Evolutionary conservation across 176 grass and related monocot species (phyloP).

Genomic region (Elymus sibiricus): DNA sequence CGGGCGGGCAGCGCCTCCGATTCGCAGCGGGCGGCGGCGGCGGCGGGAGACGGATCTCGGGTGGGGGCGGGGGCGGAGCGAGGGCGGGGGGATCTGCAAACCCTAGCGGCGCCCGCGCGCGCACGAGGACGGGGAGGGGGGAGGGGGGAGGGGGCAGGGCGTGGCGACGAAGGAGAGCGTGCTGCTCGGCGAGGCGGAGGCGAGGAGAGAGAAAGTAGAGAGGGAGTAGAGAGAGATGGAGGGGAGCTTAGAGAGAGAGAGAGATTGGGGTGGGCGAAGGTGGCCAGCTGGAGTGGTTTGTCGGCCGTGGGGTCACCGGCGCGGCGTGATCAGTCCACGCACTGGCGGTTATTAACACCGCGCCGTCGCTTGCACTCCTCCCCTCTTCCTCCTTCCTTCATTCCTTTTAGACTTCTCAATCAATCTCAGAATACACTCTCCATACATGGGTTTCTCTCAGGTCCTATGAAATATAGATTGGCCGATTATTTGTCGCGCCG

Average conservation of each 20-base stretch:
- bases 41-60: not conserved
- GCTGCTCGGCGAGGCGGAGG: not conserved
- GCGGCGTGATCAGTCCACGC: not conserved
- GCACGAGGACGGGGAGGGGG: not conserved
- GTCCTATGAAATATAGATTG: too few species aligned
- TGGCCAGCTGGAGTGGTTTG: conserved; percentile 29
- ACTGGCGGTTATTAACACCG: not conserved
- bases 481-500: too few species aligned
- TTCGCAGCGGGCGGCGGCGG: not conserved
- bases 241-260: not conserved
- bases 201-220: not conserved
- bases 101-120: conserved; percentile 4
- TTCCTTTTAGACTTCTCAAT: too few species aligned
- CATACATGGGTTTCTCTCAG: too few species aligned
- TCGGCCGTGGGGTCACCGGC: not conserved
- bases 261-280: too few species aligned
- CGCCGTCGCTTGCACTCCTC: not conserved
- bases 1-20: not conserved
- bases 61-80: not conserved
- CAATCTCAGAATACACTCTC: too few species aligned
- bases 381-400: too few species aligned
- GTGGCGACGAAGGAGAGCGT: not conserved
- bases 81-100: conserved; percentile 2
- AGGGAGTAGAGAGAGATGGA: not conserved
- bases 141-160: not conserved